Evolutionary conservation across 2,329 filamentous ascomycete species (phyloP).

Genomic region (Diaporthe destruens): DNA sequence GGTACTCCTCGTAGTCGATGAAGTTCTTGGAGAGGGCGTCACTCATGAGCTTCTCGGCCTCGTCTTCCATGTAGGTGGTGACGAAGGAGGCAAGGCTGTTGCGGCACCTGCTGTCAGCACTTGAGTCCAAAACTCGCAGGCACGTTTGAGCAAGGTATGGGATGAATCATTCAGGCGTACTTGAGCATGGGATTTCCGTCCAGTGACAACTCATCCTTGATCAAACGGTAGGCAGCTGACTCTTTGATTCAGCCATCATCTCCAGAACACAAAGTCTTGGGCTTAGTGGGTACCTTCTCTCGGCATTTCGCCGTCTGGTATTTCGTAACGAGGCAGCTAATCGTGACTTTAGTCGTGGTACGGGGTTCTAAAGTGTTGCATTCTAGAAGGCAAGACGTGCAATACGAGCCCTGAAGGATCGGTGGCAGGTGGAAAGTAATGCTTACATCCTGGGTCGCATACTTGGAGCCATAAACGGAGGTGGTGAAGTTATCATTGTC

Average conservation of each 20-base stretch:
- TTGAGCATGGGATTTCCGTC: constrained; percentile 93
- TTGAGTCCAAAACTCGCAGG: constrained; percentile 1
- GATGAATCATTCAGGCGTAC: constrained; percentile 57
- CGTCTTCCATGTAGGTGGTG: constrained; percentile 98
- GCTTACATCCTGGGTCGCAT: constrained; percentile 75
- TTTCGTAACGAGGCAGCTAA: constrained; percentile 79
- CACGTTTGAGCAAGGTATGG: neutral
- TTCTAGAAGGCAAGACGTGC: no score
- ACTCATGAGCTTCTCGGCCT: constrained; percentile 95
- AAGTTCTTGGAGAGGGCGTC: constrained; percentile 96
- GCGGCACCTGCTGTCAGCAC: constrained; percentile 31
- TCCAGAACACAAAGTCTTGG: neutral
- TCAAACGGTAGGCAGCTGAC: constrained; percentile 90
- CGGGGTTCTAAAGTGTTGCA: no score
- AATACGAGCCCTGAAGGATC: no score
- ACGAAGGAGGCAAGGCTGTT: constrained; percentile 88
- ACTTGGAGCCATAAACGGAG: constrained; percentile 89
- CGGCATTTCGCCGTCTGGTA: constrained; percentile 93
- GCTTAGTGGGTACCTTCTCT: constrained; percentile 62
- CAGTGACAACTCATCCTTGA: constrained; percentile 92
- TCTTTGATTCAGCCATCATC: neutral
- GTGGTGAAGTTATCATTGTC: constrained; percentile 74
- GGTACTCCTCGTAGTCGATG: constrained; percentile 89
- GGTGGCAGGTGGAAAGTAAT: no score
- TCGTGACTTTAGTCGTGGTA: no score